Percentiles rank a stretch among this genome's conserved stretches.
phyloP scores from a whole-genome alignment of 179 eudicot genomes.

The Vitellaria paradoxa region DNA sequence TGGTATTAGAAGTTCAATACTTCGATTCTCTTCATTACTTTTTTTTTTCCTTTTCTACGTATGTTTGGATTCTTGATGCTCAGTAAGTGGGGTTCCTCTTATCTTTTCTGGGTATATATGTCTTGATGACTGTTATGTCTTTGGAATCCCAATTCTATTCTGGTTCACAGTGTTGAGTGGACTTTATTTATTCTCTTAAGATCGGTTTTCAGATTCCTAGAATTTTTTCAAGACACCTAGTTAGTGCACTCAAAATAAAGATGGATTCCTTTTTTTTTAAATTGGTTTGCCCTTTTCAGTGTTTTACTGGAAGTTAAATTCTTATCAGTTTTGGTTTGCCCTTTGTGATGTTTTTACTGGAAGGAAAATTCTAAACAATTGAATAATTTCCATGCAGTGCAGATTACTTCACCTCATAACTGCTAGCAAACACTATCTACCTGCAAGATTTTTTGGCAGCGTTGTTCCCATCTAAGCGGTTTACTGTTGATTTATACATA shows the following conservation, averaged over 20 bases:
- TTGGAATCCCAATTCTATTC: conserved; percentile 16
- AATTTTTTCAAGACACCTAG: background rate
- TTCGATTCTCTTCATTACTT: background rate
- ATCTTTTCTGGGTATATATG: background rate
- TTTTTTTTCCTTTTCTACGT: background rate
- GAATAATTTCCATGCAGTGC: background rate
- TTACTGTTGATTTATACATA: background rate
- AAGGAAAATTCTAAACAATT: background rate
- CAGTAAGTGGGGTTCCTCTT: conserved; percentile 17
- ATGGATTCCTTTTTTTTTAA: background rate
- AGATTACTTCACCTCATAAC: background rate
- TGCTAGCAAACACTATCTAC: background rate
- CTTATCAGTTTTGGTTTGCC: background rate
- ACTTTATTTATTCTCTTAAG: conserved; percentile 7
- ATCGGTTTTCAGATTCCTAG: conserved; percentile 4
- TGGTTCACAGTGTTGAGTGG: background rate
- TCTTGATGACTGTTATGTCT: conserved; percentile 3
- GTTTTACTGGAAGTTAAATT: background rate
- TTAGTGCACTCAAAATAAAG: background rate
- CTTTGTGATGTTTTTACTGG: background rate
- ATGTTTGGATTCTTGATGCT: conserved; percentile 29
- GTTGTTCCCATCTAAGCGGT: background rate
- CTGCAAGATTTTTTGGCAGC: background rate
- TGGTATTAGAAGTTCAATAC: conserved; percentile 1
- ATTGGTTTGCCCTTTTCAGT: background rate